These are phyloP conservation scores for Herpetospermum pedunculosum DNA, from an alignment of 306 rosid genomes.

Conservation along the genomic window DNA sequence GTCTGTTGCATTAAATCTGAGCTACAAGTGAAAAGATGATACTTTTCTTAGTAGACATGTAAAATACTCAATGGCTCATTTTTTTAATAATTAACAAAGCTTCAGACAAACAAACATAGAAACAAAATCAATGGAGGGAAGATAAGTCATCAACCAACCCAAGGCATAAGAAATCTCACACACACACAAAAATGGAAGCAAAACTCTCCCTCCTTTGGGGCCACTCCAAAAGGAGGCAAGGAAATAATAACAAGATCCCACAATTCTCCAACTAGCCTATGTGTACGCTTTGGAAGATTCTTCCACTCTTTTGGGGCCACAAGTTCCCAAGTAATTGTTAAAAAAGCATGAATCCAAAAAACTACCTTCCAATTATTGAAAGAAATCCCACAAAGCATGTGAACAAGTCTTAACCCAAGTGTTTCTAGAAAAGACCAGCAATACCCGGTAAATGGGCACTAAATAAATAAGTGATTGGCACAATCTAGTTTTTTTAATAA, in stretches of 20 bases:
- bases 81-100: background rate
- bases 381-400: background rate
- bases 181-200: background rate
- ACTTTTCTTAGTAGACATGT: background rate
- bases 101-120: background rate
- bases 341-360: background rate
- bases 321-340: background rate
- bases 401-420: background rate
- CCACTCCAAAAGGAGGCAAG: background rate
- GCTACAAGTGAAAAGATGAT: conserved; percentile 17
- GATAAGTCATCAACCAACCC: background rate
- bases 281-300: background rate
- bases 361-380: background rate
- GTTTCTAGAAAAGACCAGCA: background rate
- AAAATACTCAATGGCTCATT: background rate
- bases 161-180: background rate
- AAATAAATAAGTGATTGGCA: background rate
- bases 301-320: background rate
- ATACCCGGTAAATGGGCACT: background rate
- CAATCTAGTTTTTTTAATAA: too few relatives aligned
- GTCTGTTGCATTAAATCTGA: conserved; percentile 85
- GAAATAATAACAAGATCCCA: background rate
- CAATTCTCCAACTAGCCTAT: background rate
- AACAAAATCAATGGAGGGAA: background rate
- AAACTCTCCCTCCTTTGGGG: background rate